Conservation (phyloP, 2,329 filamentous ascomycete genomes). For the Kalmusia sp. region DNA sequence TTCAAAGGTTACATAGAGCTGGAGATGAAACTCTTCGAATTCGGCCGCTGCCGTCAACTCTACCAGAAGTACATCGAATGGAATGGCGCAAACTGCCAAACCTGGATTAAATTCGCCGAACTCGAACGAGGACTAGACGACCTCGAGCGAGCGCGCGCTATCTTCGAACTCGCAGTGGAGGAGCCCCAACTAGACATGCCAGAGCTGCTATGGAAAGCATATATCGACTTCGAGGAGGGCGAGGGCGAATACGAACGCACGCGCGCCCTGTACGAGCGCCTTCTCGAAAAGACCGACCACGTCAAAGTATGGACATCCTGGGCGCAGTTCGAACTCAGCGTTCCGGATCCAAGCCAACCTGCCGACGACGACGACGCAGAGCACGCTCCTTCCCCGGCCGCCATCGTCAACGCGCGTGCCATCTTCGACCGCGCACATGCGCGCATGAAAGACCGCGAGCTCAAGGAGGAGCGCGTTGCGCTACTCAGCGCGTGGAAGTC, state of each 20-base stretch:
- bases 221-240: slow-evolving; percentile 98
- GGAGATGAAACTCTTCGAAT: slow-evolving; percentile 93
- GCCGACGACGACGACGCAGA: slow-evolving; percentile 65
- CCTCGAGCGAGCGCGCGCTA: slow-evolving; percentile 82
- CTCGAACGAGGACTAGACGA: slow-evolving; percentile 92
- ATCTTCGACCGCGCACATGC: slow-evolving; percentile 87
- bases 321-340: slow-evolving; percentile 97
- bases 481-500: slow-evolving; percentile 90
- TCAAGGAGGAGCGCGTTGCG: slow-evolving; percentile 92
- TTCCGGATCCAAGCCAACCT: slow-evolving; percentile 75
- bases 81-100: slow-evolving; percentile 88
- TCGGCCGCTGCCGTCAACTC: slow-evolving; percentile 85
- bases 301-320: slow-evolving; percentile 99
- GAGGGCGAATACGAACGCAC: slow-evolving; percentile 89
- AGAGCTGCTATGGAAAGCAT: slow-evolving; percentile 95
- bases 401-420: slow-evolving; percentile 80
- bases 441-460: slow-evolving; percentile 85
- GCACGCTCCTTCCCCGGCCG: slow-evolving; percentile 78
- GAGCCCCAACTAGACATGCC: slow-evolving; percentile 94
- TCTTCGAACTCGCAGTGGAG: slow-evolving; percentile 87
- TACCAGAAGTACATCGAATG: slow-evolving; percentile 95
- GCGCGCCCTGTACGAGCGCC: slow-evolving; percentile 82
- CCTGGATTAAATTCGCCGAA: slow-evolving; percentile 96
- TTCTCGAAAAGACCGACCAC: slow-evolving; percentile 94
- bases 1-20: slow-evolving; percentile 94